Conservation (phyloP, 1,139 yeast species). For the Suhomyces maxii region DNA sequence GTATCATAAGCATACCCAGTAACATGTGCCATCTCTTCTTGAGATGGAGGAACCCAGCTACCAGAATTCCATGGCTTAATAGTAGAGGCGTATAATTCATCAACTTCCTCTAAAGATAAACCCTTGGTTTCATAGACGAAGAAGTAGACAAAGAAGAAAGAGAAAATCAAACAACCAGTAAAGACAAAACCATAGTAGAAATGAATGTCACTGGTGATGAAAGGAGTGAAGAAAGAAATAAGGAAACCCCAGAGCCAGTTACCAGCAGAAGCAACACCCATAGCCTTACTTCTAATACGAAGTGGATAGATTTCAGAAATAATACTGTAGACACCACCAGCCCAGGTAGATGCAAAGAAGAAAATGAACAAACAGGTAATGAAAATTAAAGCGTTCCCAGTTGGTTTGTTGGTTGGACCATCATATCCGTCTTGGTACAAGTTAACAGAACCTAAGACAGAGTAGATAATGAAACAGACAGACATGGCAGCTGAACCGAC, state of each 20-base stretch:
- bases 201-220: conserved; percentile 53
- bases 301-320: conserved; percentile 79
- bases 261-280: conserved; percentile 71
- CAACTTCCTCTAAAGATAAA: conserved; percentile 71
- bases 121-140: conserved; percentile 76
- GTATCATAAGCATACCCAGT: conserved; percentile 31
- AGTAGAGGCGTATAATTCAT: conserved; percentile 54
- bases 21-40: conserved; percentile 28
- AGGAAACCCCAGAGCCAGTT: conserved; percentile 83
- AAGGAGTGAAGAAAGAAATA: conserved; percentile 74
- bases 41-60: conserved; percentile 45
- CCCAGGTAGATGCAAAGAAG: conserved; percentile 87
- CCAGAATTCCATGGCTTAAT: conserved; percentile 50
- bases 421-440: conserved; percentile 56
- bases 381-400: conserved; percentile 76
- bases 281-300: conserved; percentile 77
- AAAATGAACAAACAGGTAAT: conserved; percentile 77
- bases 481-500: conserved; percentile 63
- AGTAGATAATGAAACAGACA: conserved; percentile 60
- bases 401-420: conserved; percentile 40
- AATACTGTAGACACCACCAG: conserved; percentile 78
- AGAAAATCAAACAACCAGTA: conserved; percentile 63
- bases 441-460: conserved; percentile 66
- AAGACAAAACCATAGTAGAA: conserved; percentile 75
- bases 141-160: conserved; percentile 63